Evolutionary conservation across 208 protist species (phyloP), one percentile per base, ranked within the genome.

Genomic region (Crithidia bombi): DNA sequence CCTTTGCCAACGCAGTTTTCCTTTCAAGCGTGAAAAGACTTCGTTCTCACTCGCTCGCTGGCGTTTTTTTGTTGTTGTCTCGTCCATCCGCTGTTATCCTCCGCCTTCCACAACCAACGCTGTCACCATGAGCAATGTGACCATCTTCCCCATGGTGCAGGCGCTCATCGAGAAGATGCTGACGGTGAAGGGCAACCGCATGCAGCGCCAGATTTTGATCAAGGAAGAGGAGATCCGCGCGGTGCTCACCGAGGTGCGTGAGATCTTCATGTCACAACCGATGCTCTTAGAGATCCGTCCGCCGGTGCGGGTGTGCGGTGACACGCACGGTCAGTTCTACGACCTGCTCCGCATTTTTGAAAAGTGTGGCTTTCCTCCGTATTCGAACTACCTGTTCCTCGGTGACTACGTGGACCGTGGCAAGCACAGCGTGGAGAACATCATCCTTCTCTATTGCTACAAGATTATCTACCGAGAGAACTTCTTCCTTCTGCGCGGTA

Each of bases 381-480:
- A 99, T 38, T 84, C 98, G 0, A 99, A 99, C 97, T 99, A 99
- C 73, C 85, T 99, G 11, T 99, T 99, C 81, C 86, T 99, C 0
- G 99, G 98, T 11, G 98, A 99, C 78, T 99, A 99, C 82, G 98
- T 99, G 1, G 99, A 99, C 69, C 93, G 98, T 69, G 99, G 99
- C 36, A 95, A 98, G 65, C 93, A 99, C 46, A 95, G 85, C 35
- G 68, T 99, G 0, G 97, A 99, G 74, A 98, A 90, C 3, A 82
- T 97, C 32, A 82, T 82, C 9, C 67, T 98, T 36, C 87, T 96
- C 21, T 94, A 93, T 55, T 92, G 94, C 26, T 98, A 98, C 79
- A 99, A 99, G 75, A 91, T 99, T 65, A 83, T 98, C 61, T 99
- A 98, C 69, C 98, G 93, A 9, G 90, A 99, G 69, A 99, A 98